Percentiles rank a stretch among this genome's conserved stretches.
Evolutionary conservation across 352 stramenopile species (phyloP).

Genomic region (Globisporangium paddicum): DNA sequence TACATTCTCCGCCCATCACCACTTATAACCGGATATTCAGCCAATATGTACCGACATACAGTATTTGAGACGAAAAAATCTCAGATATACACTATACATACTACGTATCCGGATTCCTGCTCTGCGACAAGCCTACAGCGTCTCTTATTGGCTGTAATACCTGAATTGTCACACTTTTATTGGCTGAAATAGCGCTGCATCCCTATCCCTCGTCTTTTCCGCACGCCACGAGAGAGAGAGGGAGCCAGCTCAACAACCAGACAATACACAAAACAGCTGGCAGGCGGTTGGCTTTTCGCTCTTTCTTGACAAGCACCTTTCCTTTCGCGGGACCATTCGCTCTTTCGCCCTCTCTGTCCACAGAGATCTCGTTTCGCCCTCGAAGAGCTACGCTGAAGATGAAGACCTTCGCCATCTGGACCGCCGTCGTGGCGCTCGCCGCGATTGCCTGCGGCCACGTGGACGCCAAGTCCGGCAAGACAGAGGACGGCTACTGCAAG

Average conservation of each 20-base stretch:
- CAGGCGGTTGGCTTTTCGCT: neutral
- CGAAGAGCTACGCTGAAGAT: slow-evolving; percentile 9
- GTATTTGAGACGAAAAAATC: too few species aligned
- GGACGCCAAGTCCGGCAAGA: slow-evolving; percentile 33
- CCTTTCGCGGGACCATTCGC: neutral
- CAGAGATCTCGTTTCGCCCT: neutral
- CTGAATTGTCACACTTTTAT: too few species aligned
- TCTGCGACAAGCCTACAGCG: too few species aligned
- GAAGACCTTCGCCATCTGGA: slow-evolving; percentile 14
- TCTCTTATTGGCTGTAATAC: too few species aligned
- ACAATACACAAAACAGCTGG: neutral
- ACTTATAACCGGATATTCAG: too few species aligned
- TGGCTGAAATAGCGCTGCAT: too few species aligned
- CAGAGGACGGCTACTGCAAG: slow-evolving; percentile 57
- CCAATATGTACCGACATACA: too few species aligned
- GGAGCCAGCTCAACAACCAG: neutral
- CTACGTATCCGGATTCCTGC: too few species aligned
- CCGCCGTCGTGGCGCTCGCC: slow-evolving; percentile 11
- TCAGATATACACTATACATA: too few species aligned
- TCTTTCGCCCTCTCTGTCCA: slow-evolving; percentile 1
- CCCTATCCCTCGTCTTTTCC: neutral
- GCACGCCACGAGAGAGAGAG: neutral
- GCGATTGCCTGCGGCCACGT: slow-evolving; percentile 10
- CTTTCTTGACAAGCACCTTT: neutral
- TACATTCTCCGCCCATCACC: too few species aligned